Base-by-base conservation (phyloP, 139 green algal species). In the Micromonas pusilla region DNA sequence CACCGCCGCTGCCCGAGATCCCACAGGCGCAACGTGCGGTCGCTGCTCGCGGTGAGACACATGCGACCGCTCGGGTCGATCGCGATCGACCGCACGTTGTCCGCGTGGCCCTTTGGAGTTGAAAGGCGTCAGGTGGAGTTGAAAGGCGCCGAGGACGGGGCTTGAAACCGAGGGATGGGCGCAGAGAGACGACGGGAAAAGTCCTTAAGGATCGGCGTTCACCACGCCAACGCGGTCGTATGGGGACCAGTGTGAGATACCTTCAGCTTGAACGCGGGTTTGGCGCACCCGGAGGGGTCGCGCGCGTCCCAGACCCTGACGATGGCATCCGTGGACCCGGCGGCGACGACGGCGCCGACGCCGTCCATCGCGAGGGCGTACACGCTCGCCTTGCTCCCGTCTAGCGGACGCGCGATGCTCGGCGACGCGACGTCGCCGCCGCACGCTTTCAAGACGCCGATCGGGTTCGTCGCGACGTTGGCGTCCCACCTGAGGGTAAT, bases 21-120 rank as follows among this genome's bases (percentile, higher is more conserved):
- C 92, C 92, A 97, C 70, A 96, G 82, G 64, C 88, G 86, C 31
- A 96, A 82, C 21, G 90, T 95, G 74, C 88, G 80, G 75, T 97
- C 92, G 5, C 81, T 87, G 16, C 79, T 85, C 9, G 86, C 92
- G 3, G 88, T 91, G 30, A 97, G 73, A 52, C 91, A 70, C 53
- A 86, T 70, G 2, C 66, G 90, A 45, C 88, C 90, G 13, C 90
- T 87, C 21, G 25, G 38, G 64, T 66, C 32, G 25, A 80, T 31
- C 1, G 39, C 64, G 19, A 75, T n/a, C 3, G 36, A 52, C 28
- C 84, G 86, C 45, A 96, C 83, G 52, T 88, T 92, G 76, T 91
- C 91, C 5, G 85, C 88, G 77, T 97, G 92, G 2, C 89, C 90
- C 45, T n/a, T n/a, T n/a, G n/a, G n/a, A n/a, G n/a, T n/a, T n/a